Percentiles rank a stretch among this genome's conserved stretches.
Conservation (phyloP, 2,329 filamentous ascomycete species). For the Colletotrichum eremochloae region DNA sequence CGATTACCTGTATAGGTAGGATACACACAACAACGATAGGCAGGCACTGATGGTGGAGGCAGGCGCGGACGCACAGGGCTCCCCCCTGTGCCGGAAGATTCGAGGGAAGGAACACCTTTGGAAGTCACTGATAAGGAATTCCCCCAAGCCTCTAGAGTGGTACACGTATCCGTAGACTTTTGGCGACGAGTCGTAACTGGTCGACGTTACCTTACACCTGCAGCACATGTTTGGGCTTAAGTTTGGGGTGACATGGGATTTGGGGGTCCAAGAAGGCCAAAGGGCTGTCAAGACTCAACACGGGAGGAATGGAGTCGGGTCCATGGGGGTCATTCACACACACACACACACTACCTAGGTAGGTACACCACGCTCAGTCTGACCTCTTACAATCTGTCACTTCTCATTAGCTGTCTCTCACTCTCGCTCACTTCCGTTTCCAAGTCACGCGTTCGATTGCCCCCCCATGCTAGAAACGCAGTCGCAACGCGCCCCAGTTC, state of each 20-base stretch:
- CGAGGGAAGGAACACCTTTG: not conserved
- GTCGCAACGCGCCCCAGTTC: not conserved
- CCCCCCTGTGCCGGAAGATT: not conserved
- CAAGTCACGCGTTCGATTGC: not conserved
- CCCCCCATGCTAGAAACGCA: not conserved
- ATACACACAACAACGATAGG: conserved; percentile 27
- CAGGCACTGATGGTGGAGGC: conserved; percentile 7
- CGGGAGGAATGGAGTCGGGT: not conserved
- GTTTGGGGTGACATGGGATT: conserved; percentile 37
- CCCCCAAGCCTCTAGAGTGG: not conserved
- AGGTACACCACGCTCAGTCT: not conserved
- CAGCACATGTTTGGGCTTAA: conserved; percentile 27
- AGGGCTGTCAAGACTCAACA: not conserved
- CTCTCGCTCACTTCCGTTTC: not conserved
- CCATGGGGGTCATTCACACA: conserved; percentile 1
- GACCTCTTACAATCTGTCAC: not conserved
- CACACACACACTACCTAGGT: too few species aligned
- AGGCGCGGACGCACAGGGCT: conserved; percentile 23
- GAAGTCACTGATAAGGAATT: conserved; percentile 36
- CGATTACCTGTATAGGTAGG: not conserved
- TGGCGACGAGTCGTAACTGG: not conserved
- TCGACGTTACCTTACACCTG: conserved; percentile 13
- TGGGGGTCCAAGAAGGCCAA: conserved; percentile 29
- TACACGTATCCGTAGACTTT: not conserved
- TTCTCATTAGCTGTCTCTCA: not conserved